Percentiles rank a stretch among this genome's conserved stretches.
Conservation (phyloP, 202 grass and related monocot genomes). For the Digitaria exilis region DNA sequence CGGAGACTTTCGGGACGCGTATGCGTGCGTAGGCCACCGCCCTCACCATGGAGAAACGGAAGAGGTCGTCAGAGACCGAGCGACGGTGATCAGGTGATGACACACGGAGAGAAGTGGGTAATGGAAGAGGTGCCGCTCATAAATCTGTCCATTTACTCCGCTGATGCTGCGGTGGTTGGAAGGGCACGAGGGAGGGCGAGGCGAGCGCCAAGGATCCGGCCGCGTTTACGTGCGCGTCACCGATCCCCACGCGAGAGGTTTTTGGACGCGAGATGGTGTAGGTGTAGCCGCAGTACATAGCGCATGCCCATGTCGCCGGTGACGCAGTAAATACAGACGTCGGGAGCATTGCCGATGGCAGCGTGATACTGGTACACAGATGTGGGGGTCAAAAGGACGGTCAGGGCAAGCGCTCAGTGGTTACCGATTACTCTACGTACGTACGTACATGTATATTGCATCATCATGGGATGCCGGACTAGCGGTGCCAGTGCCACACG, state of each 20-base stretch:
- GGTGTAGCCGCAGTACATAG: neutral
- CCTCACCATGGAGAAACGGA: neutral
- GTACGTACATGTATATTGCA: neutral
- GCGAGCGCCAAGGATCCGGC: no score
- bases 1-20: neutral
- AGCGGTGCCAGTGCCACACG: neutral
- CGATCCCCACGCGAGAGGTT: neutral
- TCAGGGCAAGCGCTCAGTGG: neutral
- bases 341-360: neutral
- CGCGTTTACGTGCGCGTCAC: neutral
- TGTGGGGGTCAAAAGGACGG: neutral
- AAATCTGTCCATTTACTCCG: slow-evolving; percentile 41
- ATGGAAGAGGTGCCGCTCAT: slow-evolving; percentile 1
- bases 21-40: neutral
- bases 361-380: neutral
- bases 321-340: slow-evolving; percentile 2
- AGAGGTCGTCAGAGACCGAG: neutral
- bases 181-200: neutral
- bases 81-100: neutral
- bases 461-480: neutral
- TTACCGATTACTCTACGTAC: no score
- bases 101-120: neutral
- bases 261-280: neutral
- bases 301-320: neutral
- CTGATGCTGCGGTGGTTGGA: slow-evolving; percentile 50